Conservation (phyloP, 2,329 filamentous ascomycete genomes). For the Aspergillus jensenii region DNA sequence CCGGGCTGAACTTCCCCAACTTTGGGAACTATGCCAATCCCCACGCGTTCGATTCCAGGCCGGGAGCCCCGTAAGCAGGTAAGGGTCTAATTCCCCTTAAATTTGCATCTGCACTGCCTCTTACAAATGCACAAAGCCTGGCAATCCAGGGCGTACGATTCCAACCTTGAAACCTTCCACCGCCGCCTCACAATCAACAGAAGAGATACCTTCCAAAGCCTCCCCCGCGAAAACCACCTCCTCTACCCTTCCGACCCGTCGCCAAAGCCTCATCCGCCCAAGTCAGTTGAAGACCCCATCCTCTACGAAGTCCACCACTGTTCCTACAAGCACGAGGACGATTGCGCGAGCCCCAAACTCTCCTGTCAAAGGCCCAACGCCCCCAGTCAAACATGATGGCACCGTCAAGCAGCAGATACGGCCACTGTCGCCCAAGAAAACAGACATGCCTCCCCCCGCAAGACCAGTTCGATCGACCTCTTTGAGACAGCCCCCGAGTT, state of each 20-base stretch:
- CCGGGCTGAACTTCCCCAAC: not conserved
- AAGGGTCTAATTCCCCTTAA: conserved; percentile 15
- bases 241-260: conserved; percentile 19
- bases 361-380: conserved; percentile 21
- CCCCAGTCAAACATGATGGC: conserved; percentile 20
- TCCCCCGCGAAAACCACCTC: conserved; percentile 12
- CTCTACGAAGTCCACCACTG: conserved; percentile 16
- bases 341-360: conserved; percentile 22
- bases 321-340: conserved; percentile 17
- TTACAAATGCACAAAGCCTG: conserved; percentile 21
- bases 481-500: conserved; percentile 33
- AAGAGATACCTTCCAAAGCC: conserved; percentile 11
- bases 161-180: conserved; percentile 15
- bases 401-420: conserved; percentile 8
- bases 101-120: conserved; percentile 14
- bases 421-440: conserved; percentile 28
- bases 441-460: conserved; percentile 34
- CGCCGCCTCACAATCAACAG: conserved; percentile 10
- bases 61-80: conserved; percentile 36
- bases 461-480: conserved; percentile 39
- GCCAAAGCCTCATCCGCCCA: conserved; percentile 33
- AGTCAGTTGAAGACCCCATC: conserved; percentile 20
- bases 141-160: conserved; percentile 24
- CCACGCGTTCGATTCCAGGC: conserved; percentile 37
- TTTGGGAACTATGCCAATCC: conserved; percentile 38